Base-by-base conservation (phyloP, 305 asterid genomes). In the Solanum hybrid region DNA sequence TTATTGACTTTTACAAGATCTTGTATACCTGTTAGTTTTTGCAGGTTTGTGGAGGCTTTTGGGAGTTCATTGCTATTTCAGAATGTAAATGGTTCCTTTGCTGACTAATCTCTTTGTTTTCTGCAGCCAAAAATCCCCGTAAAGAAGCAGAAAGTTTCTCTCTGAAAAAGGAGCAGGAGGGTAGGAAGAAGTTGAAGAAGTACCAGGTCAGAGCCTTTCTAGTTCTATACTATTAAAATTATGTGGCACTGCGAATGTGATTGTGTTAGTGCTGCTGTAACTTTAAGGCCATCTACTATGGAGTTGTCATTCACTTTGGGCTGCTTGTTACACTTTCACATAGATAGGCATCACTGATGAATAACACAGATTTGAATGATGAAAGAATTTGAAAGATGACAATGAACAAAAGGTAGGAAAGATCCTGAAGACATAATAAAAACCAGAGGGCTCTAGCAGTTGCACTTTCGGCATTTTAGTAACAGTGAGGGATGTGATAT, bases 191-290 rank as follows among this genome's bases (percentile, higher is more conserved):
- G 92, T 91, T 89, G 91, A 93, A 91, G 85, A 95, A 91, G 93
- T 97, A 93, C 94, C 93, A 96, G 99, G 99, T 97, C 92, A 86
- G 93, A 91, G 60, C 34, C 89, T 90, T 77, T 88, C 90, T 42
- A 22, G 88, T 85, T 76, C 81, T 85, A 85, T 34, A 85, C 71
- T 73, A 90, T n/a, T 79, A 78, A 38, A 73, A 72, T 91, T 89
- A 77, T 88, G 90, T 88, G 90, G 88, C 88, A 75, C 89, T 86
- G 85, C 42, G 90, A 75, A 46, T 87, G 42, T 20, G 86, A 87
- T 81, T 6, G 71, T 42, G 36, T 26, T 81, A 29, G 36, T 80
- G 36, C 71, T 27, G 14, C 71, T 26, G 86, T 80, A 81, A 38
- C 86, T 13, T 81, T 40, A 40, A 40, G 71, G 86, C 37, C 20